Conservation (phyloP, 2,329 filamentous ascomycete genomes). For the Microcera coccophila region DNA sequence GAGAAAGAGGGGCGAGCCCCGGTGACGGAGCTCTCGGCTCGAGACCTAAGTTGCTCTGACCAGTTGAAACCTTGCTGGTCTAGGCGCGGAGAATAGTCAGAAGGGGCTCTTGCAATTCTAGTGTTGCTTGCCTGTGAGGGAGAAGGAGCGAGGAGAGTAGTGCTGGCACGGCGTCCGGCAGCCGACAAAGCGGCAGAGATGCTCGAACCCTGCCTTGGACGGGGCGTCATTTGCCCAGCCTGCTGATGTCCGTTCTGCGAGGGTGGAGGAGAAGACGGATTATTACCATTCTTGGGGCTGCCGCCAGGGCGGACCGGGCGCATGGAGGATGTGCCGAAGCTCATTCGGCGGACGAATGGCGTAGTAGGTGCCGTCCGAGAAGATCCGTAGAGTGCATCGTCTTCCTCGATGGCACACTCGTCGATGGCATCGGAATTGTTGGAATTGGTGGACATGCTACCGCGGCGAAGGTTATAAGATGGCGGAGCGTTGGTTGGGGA, state of each 20-base stretch:
- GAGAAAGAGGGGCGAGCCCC: constrained; percentile 57
- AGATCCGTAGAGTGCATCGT: constrained; percentile 49
- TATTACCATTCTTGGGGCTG: constrained; percentile 64
- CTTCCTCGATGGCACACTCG: constrained; percentile 70
- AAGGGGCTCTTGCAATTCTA: constrained; percentile 55
- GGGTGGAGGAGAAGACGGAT: constrained; percentile 36
- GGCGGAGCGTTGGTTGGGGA: constrained; percentile 54
- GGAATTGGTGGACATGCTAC: constrained; percentile 64
- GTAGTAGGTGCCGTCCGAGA: constrained; percentile 60
- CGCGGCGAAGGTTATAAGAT: constrained; percentile 54
- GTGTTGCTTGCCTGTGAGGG: constrained; percentile 56
- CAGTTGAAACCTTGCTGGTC: constrained; percentile 90
- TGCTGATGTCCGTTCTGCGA: constrained; percentile 32
- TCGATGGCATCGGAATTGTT: constrained; percentile 60
- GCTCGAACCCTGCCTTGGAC: constrained; percentile 23
- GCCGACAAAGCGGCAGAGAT: constrained; percentile 34
- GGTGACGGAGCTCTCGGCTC: constrained; percentile 75
- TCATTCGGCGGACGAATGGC: constrained; percentile 80
- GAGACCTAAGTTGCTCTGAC: constrained; percentile 89
- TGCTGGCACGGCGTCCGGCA: constrained; percentile 37
- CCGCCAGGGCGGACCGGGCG: constrained; percentile 51
- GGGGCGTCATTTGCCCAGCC: constrained; percentile 30
- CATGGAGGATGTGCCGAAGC: constrained; percentile 78
- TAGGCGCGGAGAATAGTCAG: constrained; percentile 63
- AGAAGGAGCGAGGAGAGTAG: constrained; percentile 29